A percentile compares a stretch with the other conserved stretches of the same genome.
These are phyloP conservation scores for Vanrija sp. DNA, from an alignment of 1,284 basidiomycete species.

Conservation along the genomic window DNA sequence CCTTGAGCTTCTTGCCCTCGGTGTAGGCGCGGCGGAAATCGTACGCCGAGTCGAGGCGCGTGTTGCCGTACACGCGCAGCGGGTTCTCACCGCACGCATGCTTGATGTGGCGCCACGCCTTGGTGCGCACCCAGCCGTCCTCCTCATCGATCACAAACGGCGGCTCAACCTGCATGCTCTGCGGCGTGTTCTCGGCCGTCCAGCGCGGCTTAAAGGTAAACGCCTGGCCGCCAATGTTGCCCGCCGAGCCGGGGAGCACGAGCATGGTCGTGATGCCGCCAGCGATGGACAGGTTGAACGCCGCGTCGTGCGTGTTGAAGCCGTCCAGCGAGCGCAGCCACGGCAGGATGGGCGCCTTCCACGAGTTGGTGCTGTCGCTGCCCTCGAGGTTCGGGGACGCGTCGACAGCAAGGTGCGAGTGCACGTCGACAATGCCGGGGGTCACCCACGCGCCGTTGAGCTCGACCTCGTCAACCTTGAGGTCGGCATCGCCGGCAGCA, in stretches of 20 bases:
- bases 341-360: conserved; percentile 49
- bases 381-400: conserved; percentile 60
- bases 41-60: conserved; percentile 58
- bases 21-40: conserved; percentile 62
- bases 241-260: conserved; percentile 50
- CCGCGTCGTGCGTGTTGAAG: conserved; percentile 54
- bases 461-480: conserved; percentile 41
- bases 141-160: conserved; percentile 37
- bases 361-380: conserved; percentile 47
- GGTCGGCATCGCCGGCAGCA: conserved; percentile 3
- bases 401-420: conserved; percentile 72
- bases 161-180: conserved; percentile 49
- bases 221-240: conserved; percentile 50
- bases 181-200: conserved; percentile 47
- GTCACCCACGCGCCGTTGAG: conserved; percentile 52
- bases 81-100: conserved; percentile 54
- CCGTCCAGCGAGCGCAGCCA: conserved; percentile 54
- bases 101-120: conserved; percentile 47
- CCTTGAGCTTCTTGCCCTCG: conserved; percentile 67
- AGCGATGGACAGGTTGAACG: conserved; percentile 50
- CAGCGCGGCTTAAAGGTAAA: conserved; percentile 54
- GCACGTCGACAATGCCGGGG: conserved; percentile 64
- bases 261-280: conserved; percentile 55
- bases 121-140: conserved; percentile 35
- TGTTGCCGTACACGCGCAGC: conserved; percentile 51